Percentiles rank a stretch among this genome's conserved stretches.
Evolutionary conservation across 2,329 filamentous ascomycete genomes (phyloP).

Genomic region (Aspergillus sp.): DNA sequence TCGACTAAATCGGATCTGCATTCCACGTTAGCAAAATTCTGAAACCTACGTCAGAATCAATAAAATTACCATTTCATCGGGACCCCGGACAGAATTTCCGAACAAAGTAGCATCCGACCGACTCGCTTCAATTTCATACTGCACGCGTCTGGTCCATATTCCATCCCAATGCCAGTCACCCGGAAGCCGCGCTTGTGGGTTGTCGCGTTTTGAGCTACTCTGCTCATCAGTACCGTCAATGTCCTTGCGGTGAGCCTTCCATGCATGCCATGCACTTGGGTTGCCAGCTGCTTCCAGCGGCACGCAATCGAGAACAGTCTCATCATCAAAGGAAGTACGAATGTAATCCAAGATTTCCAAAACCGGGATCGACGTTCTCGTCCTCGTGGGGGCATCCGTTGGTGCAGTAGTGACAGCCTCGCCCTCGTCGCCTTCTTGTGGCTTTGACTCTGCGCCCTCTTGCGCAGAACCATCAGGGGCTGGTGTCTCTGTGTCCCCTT

Average conservation of each 20-base stretch:
- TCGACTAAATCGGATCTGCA: conserved; percentile 42
- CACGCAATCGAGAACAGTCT: conserved; percentile 72
- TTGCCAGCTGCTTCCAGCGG: conserved; percentile 83
- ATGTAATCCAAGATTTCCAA: conserved; percentile 78
- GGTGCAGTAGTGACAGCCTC: conserved; percentile 1
- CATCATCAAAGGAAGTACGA: conserved; percentile 76
- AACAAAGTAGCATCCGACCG: conserved; percentile 78
- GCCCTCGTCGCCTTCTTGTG: conserved; percentile 1
- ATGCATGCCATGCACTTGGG: conserved; percentile 90
- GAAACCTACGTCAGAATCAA: not conserved
- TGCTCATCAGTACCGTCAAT: conserved; percentile 12
- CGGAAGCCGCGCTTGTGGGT: conserved; percentile 56
- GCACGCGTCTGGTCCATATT: conserved; percentile 89
- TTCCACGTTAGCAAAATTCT: conserved; percentile 9
- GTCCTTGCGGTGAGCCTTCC: conserved; percentile 68
- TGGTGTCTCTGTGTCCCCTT: not conserved
- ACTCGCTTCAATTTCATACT: conserved; percentile 73
- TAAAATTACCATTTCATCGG: conserved; percentile 68
- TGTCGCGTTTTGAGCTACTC: conserved; percentile 44
- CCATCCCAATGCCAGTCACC: conserved; percentile 98
- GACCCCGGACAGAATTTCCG: conserved; percentile 57
- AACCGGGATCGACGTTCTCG: conserved; percentile 52
- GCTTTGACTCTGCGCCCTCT: not conserved
- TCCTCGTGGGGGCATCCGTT: conserved; percentile 18
- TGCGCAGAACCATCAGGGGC: not conserved